Conservation (phyloP, 768 basidiomycete species). For the Kwoniella heveanensis region DNA sequence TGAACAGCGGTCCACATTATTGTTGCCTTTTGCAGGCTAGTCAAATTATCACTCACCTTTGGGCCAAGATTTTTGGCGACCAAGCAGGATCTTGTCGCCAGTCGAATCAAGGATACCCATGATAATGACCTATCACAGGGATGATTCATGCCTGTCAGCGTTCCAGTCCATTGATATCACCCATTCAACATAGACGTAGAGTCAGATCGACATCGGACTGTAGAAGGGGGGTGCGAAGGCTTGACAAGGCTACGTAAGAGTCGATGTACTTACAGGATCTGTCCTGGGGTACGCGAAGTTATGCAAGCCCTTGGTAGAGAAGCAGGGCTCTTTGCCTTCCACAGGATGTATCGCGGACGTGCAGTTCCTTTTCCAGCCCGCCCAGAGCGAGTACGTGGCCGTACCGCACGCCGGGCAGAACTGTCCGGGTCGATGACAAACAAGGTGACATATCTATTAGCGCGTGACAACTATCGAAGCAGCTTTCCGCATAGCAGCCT, state of each 20-base stretch:
- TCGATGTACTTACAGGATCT: constrained; percentile 42
- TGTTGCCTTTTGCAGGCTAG: background rate
- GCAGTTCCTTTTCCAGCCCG: constrained; percentile 91
- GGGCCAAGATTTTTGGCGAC: constrained; percentile 65
- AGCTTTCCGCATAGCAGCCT: too few relatives aligned
- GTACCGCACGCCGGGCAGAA: constrained; percentile 89
- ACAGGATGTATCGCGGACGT: constrained; percentile 57
- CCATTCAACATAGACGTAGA: too few relatives aligned
- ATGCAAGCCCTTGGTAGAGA: constrained; percentile 73
- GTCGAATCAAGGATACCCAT: constrained; percentile 80
- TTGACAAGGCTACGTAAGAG: background rate
- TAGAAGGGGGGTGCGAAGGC: background rate
- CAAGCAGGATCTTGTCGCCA: constrained; percentile 80
- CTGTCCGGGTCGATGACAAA: too few relatives aligned
- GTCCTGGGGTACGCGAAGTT: constrained; percentile 65
- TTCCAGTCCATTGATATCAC: too few relatives aligned
- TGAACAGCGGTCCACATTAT: background rate
- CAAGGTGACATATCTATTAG: background rate
- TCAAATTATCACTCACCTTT: constrained; percentile 44
- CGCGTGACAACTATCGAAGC: background rate
- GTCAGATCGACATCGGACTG: background rate
- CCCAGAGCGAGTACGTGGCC: constrained; percentile 82
- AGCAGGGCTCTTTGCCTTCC: constrained; percentile 42
- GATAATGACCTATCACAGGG: constrained; percentile 71
- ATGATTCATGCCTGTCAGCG: background rate